Evolutionary conservation across 306 rosid species (phyloP), one percentile per base, ranked within the genome.

Genomic region (Vigna radiata): DNA sequence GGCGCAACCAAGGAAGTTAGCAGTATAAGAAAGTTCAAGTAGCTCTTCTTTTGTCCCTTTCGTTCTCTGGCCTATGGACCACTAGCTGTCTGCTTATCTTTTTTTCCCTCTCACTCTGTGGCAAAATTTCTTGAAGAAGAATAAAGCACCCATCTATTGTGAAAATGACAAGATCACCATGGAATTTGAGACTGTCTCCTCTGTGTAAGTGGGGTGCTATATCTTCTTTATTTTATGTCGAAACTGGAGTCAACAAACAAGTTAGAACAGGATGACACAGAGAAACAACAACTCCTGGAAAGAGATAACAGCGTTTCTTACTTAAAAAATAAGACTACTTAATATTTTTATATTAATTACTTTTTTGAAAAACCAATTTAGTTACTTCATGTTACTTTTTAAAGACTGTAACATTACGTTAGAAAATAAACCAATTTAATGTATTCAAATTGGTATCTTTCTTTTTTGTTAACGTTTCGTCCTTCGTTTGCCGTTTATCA

Each of bases 61-160:
- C 14, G n/a, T 8, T 39, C 39, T 53, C 59, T 17, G 59, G 59
- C 23, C 49, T 77, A 17, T 49, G 50, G 52, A 27, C 44, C 48
- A 17, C 9, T 23, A 9, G 6, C 37, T 49, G 2, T 73, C 15
- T 17, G 1, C 33, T 37, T 23, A n/a, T n/a, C 14, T 29, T 61
- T 33, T 61, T 25, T 61, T 61, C 4, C 37, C 25, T 25, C 5
- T 58, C 25, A 53, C 6, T 46, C 12, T 55, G 33, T 21, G 16
- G 16, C 62, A 9, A 55, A 8, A 67, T 47, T 86, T 83, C 52
- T n/a, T 88, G 72, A 71, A 25, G 46, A 76, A 44, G 46, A 19
- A 68, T 43, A 82, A 90, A 85, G 78, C 3, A 15, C 83, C 88
- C 17, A 25, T 91, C 16, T 75, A 68, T 66, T 90, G 89, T 85